Conservation (phyloP, 495 filamentous ascomycete genomes). For the Margaritispora aquatica region DNA sequence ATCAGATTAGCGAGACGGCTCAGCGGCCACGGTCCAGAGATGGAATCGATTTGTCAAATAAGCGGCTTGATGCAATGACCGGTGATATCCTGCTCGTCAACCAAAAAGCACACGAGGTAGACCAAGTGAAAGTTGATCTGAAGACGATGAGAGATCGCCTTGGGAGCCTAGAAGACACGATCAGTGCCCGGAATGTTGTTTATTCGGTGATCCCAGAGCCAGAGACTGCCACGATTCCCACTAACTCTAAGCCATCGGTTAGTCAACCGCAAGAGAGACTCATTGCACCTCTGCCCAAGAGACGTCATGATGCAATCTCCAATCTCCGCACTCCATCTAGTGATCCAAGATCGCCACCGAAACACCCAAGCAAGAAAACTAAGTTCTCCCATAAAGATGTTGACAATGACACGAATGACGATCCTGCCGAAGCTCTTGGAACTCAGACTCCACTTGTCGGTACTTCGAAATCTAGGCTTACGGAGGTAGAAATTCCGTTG, state of each 20-base stretch:
- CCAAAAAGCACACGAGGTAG: slow-evolving; percentile 11
- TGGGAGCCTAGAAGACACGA: background rate
- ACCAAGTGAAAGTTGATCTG: slow-evolving; percentile 6
- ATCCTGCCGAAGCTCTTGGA: background rate
- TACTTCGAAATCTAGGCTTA: background rate
- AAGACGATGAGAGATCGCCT: background rate
- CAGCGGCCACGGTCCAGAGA: background rate
- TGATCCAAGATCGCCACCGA: background rate
- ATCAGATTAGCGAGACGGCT: background rate
- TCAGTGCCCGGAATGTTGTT: background rate
- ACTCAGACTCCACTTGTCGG: background rate
- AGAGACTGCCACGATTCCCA: no score
- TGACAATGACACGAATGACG: background rate
- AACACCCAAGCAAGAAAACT: slow-evolving; percentile 2
- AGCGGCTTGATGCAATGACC: background rate
- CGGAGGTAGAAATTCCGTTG: background rate
- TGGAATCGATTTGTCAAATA: background rate
- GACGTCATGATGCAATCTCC: background rate
- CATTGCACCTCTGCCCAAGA: background rate
- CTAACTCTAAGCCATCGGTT: background rate
- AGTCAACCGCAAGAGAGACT: background rate
- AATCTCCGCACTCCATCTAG: background rate
- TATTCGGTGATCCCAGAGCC: no score
- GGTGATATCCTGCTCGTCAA: background rate
- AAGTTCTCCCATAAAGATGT: background rate